Percentiles rank a stretch among this genome's conserved stretches.
phyloP scores from a whole-genome alignment of 2,329 filamentous ascomycete genomes.

The Xylaria sp. region DNA sequence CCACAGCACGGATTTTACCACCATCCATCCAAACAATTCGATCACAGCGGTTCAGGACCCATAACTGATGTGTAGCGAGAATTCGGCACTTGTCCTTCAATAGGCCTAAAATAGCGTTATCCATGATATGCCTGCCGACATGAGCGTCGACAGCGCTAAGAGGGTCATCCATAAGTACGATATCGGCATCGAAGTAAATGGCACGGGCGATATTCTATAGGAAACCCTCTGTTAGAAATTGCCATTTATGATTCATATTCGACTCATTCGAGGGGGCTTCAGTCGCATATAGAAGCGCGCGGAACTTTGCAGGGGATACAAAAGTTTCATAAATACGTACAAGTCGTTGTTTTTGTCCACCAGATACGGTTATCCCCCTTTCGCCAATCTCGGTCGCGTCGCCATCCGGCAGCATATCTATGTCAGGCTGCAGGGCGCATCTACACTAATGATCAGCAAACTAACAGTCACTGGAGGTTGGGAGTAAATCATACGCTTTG shows the following conservation, averaged over 20 bases:
- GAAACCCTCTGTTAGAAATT: constrained; percentile 6
- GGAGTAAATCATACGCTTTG: constrained; percentile 66
- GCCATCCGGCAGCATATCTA: constrained; percentile 91
- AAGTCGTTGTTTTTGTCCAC: constrained; percentile 92
- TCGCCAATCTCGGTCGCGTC: constrained; percentile 95
- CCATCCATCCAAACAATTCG: constrained; percentile 93
- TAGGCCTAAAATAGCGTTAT: constrained; percentile 90
- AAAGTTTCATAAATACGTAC: constrained; percentile 18
- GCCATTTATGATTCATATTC: neutral
- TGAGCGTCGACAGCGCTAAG: constrained; percentile 76
- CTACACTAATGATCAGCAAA: constrained; percentile 50
- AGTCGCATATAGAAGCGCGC: neutral
- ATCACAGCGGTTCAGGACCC: constrained; percentile 90
- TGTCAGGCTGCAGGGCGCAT: constrained; percentile 84
- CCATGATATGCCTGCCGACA: constrained; percentile 82
- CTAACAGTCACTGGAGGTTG: constrained; percentile 22
- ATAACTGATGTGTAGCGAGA: constrained; percentile 93
- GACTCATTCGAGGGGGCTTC: neutral
- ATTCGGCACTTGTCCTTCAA: constrained; percentile 90
- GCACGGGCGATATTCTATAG: constrained; percentile 81
- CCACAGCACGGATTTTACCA: constrained; percentile 83
- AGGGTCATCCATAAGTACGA: constrained; percentile 76
- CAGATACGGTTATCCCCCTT: constrained; percentile 92
- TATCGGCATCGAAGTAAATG: constrained; percentile 75
- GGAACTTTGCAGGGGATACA: neutral